Percentiles rank a stretch among this genome's conserved stretches.
Conservation (phyloP, 2,329 filamentous ascomycete species). For the Phaeomoniella chlamydospora region DNA sequence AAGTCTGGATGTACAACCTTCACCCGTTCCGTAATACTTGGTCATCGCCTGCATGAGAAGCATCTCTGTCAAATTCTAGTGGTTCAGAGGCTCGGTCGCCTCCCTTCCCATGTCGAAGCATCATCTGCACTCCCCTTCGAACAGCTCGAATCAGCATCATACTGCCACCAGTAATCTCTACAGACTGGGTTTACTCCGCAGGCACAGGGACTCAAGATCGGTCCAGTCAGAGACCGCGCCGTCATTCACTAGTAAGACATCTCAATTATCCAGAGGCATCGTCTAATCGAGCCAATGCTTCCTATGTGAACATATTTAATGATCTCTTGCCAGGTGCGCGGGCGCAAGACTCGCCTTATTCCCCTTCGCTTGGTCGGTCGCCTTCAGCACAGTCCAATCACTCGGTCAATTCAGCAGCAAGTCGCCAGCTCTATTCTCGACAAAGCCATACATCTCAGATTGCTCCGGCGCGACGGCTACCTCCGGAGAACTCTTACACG, state of each 20-base stretch:
- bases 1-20: background rate
- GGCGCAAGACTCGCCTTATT: background rate
- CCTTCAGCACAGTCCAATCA: background rate
- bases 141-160: background rate
- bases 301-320: background rate
- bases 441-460: background rate
- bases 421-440: background rate
- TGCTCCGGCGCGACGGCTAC: background rate
- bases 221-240: background rate
- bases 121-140: background rate
- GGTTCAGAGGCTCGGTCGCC: background rate
- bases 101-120: background rate
- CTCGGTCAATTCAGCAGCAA: slow-evolving; percentile 1
- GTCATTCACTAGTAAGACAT: background rate
- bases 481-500: background rate
- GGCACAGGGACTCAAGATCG: background rate
- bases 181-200: background rate
- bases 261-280: background rate
- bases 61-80: background rate
- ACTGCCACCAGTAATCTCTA: background rate
- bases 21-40: too few species aligned
- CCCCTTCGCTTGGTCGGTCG: background rate
- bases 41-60: background rate
- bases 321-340: background rate
- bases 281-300: background rate